Base-by-base conservation (phyloP, 2,329 filamentous ascomycete species). In the Fusarium brachygibbosum region DNA sequence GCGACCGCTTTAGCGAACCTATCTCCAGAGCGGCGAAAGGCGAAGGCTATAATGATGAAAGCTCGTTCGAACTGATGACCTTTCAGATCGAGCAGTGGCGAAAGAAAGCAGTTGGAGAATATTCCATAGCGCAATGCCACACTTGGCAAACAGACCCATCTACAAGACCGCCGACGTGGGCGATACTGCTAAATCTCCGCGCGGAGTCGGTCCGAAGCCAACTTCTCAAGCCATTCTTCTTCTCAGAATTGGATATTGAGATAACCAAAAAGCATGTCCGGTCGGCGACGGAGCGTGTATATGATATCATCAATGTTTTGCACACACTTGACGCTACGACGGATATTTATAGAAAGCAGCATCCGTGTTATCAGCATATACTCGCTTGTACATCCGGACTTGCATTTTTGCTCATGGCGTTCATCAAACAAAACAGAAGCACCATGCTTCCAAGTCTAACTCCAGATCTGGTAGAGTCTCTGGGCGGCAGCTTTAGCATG, bases 71-170 rank as follows among this genome's bases (percentile, higher is more conserved):
- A 11, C 11, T 77, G 6, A 69, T 76, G 66, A 75, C 69, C 9
- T 76, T 77, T 11, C 76, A 77, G 21, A 69, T 77, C 6, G 71
- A 74, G 13, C 73, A 75, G 29, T 76, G 74, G 74, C 54, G 71
- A 3, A 75, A 71, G 25, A 72, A 66, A 5, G 69, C 69, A 2
- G 65, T 76, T 3, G 73, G 65, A 1, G 44, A 68, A 11, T 41
- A 72, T 17, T 55, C 53, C 1, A 17, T 68, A 5, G 45, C 66
- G 0, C 51, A 49, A 7, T 69, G 44, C 3, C 49, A 55, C 8
- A 17, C 53, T 5, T 68, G 66, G 65, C 60, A 56, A 13, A 41
- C 59, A 9, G 50, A 61, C 8, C 65, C 65, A 0, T 44, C 66
- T 0, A 61, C 44, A 2, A 54, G 60, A 19, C 65, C 66, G 2